Evolutionary conservation across 2,329 filamentous ascomycete genomes (phyloP), one percentile per base, ranked within the genome.

Genomic region (Claviceps sorghi): DNA sequence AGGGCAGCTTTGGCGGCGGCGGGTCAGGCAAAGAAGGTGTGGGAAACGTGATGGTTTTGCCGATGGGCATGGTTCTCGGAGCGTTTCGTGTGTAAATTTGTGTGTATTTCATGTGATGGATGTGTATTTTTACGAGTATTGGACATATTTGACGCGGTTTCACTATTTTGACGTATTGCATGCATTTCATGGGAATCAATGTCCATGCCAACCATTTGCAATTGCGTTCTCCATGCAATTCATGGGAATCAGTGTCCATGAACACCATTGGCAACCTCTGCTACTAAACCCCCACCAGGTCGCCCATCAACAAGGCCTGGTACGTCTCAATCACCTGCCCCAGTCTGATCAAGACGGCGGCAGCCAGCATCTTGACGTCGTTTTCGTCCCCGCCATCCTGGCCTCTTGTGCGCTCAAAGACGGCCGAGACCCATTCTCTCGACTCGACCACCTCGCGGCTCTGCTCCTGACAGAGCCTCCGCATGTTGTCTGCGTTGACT

Each of bases 311-410:
- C 53, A 87, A 65, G 53, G 82, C 78, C 66, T 90, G 84, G 63
- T 89, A 89, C 67, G 82, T 85, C 62, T 94, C 87, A 57, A 91
- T 81, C 9, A 88, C 82, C 67, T 96, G 90, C 47, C 83, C 78
- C 58, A 89, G 74, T 62, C 84, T 84, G 36, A 97, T 79, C 59
- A 94, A 66, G 49, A 89, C 82, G 0, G 83, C 86, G 0, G 88
- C 88, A 4, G 86, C 84, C 60, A 93, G 62, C 70, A 82, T 86
- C 70, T 88, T 84, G 34, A 91, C 80, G 56, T 84, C 82, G 54
- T 86, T 86, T 64, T 93, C 88, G 63, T 95, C 84, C 40, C 72
- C 69, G 21, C 73, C 71, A 49, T 73, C 73, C 0, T 71, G 71
- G 0, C 76, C 76, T 32, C 72, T 69, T 8, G 70, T 72, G 36